Percentiles rank a stretch among this genome's conserved stretches.
Evolutionary conservation across 192 early-diverging fungal genomes (phyloP).

Genomic region (Coemansia sp.): DNA sequence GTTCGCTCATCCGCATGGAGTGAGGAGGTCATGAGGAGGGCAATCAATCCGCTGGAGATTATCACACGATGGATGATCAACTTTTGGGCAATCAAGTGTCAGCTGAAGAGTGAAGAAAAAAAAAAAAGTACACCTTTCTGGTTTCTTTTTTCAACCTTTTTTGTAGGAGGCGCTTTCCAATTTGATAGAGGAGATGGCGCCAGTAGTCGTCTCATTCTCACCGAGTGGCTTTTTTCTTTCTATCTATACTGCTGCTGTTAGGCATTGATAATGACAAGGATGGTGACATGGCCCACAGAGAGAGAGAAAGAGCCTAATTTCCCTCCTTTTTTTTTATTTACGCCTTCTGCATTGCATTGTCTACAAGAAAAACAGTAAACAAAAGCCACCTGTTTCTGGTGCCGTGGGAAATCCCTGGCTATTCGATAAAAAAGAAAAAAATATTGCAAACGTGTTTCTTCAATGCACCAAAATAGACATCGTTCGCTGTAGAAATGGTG

Average conservation of each 20-base stretch:
- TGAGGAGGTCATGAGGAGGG: neutral
- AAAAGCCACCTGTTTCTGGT: constrained; percentile 4
- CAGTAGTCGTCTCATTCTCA: neutral
- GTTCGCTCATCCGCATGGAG: constrained; percentile 7
- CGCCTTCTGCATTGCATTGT: neutral
- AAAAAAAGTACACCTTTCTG: neutral
- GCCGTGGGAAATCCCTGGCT: constrained; percentile 3
- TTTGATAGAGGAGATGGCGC: constrained; percentile 4
- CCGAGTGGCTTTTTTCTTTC: constrained; percentile 1
- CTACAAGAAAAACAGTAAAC: neutral
- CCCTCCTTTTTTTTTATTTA: constrained; percentile 7
- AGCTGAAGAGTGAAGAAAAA: neutral
- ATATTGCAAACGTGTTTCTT: constrained; percentile 2
- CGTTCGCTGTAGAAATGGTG: neutral
- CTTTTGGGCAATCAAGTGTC: neutral
- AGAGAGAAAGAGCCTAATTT: constrained; percentile 3
- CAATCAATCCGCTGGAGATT: constrained; percentile 14
- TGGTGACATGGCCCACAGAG: neutral
- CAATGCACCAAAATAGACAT: constrained; percentile 7
- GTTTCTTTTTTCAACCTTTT: neutral
- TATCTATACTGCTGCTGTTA: neutral
- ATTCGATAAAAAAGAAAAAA: neutral
- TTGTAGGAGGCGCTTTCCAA: neutral
- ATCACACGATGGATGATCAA: neutral
- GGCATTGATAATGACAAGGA: constrained; percentile 8